A percentile compares a stretch with the other conserved stretches of the same genome.
phyloP scores from a whole-genome alignment of 441 rosid genomes.

The Adansonia rubrostipa region DNA sequence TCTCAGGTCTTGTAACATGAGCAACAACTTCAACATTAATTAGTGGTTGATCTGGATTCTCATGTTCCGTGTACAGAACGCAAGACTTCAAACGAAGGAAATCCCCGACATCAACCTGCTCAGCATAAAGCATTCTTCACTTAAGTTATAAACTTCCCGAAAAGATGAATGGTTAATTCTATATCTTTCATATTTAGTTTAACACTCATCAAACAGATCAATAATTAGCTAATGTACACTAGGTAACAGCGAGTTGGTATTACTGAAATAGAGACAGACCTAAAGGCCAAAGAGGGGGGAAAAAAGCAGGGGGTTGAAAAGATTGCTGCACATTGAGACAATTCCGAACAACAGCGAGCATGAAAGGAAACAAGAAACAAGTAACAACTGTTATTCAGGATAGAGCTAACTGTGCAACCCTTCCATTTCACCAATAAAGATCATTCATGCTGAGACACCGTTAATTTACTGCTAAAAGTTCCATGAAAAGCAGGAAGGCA shows the following conservation, averaged over 20 bases:
- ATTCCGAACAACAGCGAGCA: neutral
- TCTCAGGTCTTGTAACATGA: conserved; percentile 90
- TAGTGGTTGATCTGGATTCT: conserved; percentile 61
- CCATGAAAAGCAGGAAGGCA: neutral
- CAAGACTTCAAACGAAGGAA: conserved; percentile 84
- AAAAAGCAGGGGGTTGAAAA: too few species aligned
- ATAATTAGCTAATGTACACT: neutral
- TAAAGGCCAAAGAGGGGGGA: neutral
- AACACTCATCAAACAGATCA: neutral
- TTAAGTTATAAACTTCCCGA: neutral
- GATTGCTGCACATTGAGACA: neutral
- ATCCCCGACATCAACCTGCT: conserved; percentile 87
- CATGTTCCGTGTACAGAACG: conserved; percentile 74
- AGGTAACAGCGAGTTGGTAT: neutral
- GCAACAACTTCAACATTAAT: conserved; percentile 92
- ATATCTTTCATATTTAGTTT: neutral
- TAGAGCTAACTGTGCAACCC: too few species aligned
- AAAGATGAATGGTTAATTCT: neutral
- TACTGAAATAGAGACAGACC: neutral
- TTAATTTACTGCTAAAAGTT: neutral
- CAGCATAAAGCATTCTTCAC: neutral
- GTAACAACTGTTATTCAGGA: too few species aligned
- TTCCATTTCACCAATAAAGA: too few species aligned
- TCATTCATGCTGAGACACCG: too few species aligned
- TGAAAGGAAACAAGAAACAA: too few species aligned